Evolutionary conservation across 2,329 filamentous ascomycete genomes (phyloP).

Genomic region (Venturia asperata): DNA sequence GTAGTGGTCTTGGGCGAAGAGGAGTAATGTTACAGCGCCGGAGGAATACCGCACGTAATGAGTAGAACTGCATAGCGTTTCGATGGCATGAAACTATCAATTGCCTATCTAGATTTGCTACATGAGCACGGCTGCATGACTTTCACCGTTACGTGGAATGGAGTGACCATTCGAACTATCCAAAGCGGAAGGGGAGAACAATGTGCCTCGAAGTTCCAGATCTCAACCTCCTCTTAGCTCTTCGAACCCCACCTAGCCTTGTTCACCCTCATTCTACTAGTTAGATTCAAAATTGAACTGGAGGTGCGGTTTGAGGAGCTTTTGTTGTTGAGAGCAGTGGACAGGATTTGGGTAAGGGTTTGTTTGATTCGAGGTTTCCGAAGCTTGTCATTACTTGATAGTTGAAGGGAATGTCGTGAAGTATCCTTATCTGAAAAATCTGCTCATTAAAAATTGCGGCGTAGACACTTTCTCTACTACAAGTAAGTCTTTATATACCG

Average conservation of each 20-base stretch:
- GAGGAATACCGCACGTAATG: not conserved
- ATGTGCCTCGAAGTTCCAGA: not conserved
- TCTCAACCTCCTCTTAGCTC: not conserved
- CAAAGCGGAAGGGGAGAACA: not conserved
- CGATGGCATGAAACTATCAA: not conserved
- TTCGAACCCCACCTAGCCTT: no score
- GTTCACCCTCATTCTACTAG: no score
- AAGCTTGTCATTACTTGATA: no score
- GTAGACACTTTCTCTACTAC: not conserved
- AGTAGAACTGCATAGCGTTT: slow-evolving; percentile 2
- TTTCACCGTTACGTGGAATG: not conserved
- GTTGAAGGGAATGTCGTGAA: no score
- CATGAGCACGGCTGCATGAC: not conserved
- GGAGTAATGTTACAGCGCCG: not conserved
- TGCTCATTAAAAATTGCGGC: not conserved
- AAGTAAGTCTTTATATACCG: slow-evolving; percentile 24
- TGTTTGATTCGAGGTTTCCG: no score
- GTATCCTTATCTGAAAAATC: no score
- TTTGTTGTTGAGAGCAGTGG: slow-evolving; percentile 1
- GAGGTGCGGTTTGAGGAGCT: slow-evolving; percentile 10
- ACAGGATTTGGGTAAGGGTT: no score
- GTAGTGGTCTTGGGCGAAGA: not conserved
- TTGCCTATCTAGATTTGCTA: not conserved
- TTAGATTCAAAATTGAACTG: not conserved
- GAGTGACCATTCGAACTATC: not conserved